A percentile compares a stretch with the other conserved stretches of the same genome.
Conservation (phyloP, 805 yeast genomes). For the Myxozyma neotropica region DNA sequence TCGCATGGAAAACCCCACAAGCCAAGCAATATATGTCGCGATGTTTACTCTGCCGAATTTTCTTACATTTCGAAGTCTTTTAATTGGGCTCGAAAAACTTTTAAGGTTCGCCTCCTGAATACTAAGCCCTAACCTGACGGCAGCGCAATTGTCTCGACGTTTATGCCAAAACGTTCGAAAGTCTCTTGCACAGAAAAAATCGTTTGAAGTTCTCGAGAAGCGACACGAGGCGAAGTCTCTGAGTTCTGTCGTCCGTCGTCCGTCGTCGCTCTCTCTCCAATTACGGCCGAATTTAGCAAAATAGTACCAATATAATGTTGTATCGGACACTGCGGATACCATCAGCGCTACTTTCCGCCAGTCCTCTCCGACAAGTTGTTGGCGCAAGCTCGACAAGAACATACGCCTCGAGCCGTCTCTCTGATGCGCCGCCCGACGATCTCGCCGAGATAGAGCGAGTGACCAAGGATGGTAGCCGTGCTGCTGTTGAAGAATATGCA, state of each 20-base stretch:
- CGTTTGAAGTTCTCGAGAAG: neutral
- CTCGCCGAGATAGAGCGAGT: neutral
- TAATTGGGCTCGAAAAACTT: neutral
- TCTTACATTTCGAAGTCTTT: neutral
- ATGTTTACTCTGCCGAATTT: neutral
- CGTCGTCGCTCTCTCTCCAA: neutral
- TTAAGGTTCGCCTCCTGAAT: neutral
- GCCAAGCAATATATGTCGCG: too few relatives aligned
- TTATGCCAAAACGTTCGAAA: neutral
- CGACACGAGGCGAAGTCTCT: neutral
- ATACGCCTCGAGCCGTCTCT: neutral
- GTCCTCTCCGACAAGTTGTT: neutral
- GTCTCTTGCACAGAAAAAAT: neutral
- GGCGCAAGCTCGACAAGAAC: too few relatives aligned
- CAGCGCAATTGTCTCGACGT: neutral
- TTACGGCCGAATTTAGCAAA: neutral
- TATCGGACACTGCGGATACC: constrained; percentile 2
- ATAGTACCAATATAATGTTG: neutral
- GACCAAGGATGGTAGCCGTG: neutral
- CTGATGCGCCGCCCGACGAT: neutral
- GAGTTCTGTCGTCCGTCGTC: neutral
- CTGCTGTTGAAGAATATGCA: neutral
- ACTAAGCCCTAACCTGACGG: neutral
- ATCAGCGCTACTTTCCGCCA: neutral
- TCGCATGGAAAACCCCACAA: neutral